These are phyloP conservation scores for Brassica nigra DNA, from an alignment of 345 rosid genomes.

Conservation along the genomic window DNA sequence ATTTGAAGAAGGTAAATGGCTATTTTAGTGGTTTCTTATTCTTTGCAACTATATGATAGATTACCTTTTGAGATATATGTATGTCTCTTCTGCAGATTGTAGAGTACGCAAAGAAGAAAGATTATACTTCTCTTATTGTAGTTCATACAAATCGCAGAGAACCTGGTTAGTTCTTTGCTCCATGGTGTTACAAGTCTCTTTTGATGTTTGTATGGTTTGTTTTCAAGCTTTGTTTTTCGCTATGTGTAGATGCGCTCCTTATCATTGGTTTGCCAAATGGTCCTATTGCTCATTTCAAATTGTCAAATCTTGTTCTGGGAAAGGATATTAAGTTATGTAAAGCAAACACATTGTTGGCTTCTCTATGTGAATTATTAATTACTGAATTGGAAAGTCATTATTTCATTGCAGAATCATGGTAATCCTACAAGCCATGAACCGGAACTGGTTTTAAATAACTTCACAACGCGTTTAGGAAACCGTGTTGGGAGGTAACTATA, in stretches of 20 bases:
- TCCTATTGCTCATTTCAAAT: conserved; percentile 95
- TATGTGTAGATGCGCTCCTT: conserved; percentile 69
- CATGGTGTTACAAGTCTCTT: not conserved
- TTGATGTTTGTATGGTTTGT: not conserved
- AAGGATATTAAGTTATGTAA: conserved; percentile 80
- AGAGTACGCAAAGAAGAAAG: conserved; percentile 81
- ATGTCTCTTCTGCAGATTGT: conserved; percentile 55
- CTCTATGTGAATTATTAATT: not conserved
- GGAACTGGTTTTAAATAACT: conserved; percentile 82
- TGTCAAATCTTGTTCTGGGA: conserved; percentile 79
- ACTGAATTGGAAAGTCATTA: no score
- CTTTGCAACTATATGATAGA: not conserved
- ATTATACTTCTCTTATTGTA: conserved; percentile 74
- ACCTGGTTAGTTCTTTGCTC: conserved; percentile 61
- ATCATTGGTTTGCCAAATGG: conserved; percentile 84
- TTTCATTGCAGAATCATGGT: conserved; percentile 70
- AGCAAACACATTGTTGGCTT: not conserved
- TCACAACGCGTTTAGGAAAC: conserved; percentile 88
- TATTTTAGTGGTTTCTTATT: not conserved
- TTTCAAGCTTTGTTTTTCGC: not conserved
- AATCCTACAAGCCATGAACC: conserved; percentile 92
- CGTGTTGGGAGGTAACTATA: conserved; percentile 76
- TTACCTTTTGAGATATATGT: not conserved
- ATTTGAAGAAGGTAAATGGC: conserved; percentile 73
- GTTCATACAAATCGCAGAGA: conserved; percentile 91